Evolutionary conservation across 495 filamentous ascomycete species (phyloP).

Genomic region (Immersiella caudata): DNA sequence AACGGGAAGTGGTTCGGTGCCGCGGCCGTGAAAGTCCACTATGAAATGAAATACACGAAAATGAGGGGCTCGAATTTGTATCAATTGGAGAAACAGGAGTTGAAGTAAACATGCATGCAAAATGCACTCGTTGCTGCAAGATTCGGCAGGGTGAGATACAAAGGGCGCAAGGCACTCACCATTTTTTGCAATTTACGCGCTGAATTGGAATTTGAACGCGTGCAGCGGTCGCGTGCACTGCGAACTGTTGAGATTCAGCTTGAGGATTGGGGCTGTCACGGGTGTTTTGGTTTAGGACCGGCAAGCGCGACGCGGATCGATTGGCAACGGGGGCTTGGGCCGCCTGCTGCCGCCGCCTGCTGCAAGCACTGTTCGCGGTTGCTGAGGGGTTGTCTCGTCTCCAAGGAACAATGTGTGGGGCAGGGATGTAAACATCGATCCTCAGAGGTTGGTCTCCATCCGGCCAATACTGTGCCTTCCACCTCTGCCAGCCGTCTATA

Average conservation of each 20-base stretch:
- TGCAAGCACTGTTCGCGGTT: constrained; percentile 12
- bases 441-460: constrained; percentile 3
- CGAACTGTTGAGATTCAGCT: neutral
- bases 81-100: constrained; percentile 9
- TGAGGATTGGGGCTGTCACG: constrained; percentile 9
- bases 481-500: constrained; percentile 4
- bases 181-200: constrained; percentile 18
- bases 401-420: neutral
- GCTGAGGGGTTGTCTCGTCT: constrained; percentile 14
- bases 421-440: constrained; percentile 18
- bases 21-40: constrained; percentile 6
- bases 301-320: constrained; percentile 19
- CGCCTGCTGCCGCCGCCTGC: neutral
- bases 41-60: neutral
- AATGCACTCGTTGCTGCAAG: neutral
- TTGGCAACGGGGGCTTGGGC: constrained; percentile 9
- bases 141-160: neutral
- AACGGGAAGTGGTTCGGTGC: neutral
- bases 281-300: constrained; percentile 25
- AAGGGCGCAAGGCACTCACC: constrained; percentile 23
- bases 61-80: constrained; percentile 1
- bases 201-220: constrained; percentile 20
- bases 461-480: constrained; percentile 19
- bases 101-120: constrained; percentile 5
- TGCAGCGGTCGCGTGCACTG: constrained; percentile 21